Evolutionary conservation across 768 basidiomycete genomes (phyloP), one percentile per base, ranked within the genome.

Genomic region (Boletus pseudo-olivaceus): DNA sequence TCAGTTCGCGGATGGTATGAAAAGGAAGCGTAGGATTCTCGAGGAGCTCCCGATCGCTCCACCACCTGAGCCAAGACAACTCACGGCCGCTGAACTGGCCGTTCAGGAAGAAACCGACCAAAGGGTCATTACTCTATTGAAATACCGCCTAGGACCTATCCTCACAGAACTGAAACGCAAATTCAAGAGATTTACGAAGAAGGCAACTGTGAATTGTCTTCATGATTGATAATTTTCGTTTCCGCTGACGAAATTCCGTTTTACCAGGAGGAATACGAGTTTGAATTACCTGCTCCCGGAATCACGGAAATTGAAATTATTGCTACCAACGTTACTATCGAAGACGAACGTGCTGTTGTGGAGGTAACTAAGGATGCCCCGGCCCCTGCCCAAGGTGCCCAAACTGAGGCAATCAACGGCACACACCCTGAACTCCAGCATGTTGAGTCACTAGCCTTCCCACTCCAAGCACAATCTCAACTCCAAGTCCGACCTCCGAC

Each of bases 121-220:
- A 60, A 79, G 81, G 57, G 76, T 86, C 27, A 78, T 92, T 48
- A 90, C 93, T 42, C 71, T 94, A 62, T 75, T 99, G 61, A 90
- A 93, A 70, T 90, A 87, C 64, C 82, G 92, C n/a, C 79, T 98
- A n/a, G 90, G 90, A 2, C 90, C 90, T 1, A 87, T 98, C 47
- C 73, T 98, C 48, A 82, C 81, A 2, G 93, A 98, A 67, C 75
- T 99, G 61, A 93, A 92, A 75, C 82, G 91, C 68, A 93, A 94
- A 73, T 94, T 88, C 68, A 93, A 93, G 77, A 79, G 88, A 60
- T 95, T 97, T 66, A 88, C 85, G 0, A 93, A 93, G 73, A 74
- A 80, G 35, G 88, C 90, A 40, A 77, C 76, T 56, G 93, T 94
- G 62, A 66, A 85, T 76, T 23, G 17, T 53, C 45, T 49, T 30